A percentile compares a stretch with the other conserved stretches of the same genome.
These are phyloP conservation scores for Sporothrix curviconia DNA, from an alignment of 2,329 filamentous ascomycete species.

Conservation along the genomic window DNA sequence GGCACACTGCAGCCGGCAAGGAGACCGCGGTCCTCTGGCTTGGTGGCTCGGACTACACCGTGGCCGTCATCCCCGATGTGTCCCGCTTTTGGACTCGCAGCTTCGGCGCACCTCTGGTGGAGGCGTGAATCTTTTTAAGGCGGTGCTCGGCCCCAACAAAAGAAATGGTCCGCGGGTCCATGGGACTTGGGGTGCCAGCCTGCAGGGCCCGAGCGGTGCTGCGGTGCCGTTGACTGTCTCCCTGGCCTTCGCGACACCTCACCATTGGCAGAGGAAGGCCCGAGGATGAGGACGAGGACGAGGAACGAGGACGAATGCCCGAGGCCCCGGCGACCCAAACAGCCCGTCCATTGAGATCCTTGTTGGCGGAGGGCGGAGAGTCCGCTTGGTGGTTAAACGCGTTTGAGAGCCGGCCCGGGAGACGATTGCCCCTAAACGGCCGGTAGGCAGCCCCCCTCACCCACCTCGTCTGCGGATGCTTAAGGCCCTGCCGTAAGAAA, in stretches of 20 bases:
- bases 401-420: slow-evolving; percentile 52
- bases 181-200: slow-evolving; percentile 45
- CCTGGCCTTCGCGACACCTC: slow-evolving; percentile 24
- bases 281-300: slow-evolving; percentile 16
- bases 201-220: slow-evolving; percentile 53
- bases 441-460: too few species aligned
- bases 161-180: slow-evolving; percentile 51
- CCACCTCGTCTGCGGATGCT: too few species aligned
- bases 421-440: too few species aligned
- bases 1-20: slow-evolving; percentile 40
- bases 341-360: slow-evolving; percentile 48
- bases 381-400: slow-evolving; percentile 46
- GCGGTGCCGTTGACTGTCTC: slow-evolving; percentile 43
- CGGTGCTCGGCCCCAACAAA: slow-evolving; percentile 46
- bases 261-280: slow-evolving; percentile 9
- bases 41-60: slow-evolving; percentile 45
- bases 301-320: slow-evolving; percentile 22
- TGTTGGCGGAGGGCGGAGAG: slow-evolving; percentile 50
- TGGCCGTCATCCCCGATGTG: slow-evolving; percentile 50
- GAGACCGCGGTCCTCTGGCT: slow-evolving; percentile 54
- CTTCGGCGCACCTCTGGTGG: slow-evolving; percentile 40
- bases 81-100: slow-evolving; percentile 54
- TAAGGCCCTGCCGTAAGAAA: too few species aligned
- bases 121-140: slow-evolving; percentile 47
- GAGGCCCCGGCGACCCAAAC: slow-evolving; percentile 23